Conservation (phyloP, 2,329 filamentous ascomycete species). For the Epichloe glyceriae region DNA sequence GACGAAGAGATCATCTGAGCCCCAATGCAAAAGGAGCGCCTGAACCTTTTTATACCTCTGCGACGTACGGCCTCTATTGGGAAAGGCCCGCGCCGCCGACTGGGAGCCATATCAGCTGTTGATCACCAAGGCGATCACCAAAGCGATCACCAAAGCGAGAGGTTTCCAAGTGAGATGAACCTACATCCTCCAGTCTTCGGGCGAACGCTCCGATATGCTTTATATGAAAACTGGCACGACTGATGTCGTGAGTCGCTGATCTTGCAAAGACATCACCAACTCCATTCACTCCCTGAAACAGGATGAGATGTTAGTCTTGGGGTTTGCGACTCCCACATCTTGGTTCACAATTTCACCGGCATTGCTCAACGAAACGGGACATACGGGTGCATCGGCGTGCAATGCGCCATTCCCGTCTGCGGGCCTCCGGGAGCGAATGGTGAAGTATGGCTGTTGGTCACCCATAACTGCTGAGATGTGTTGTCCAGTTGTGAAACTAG, state of each 20-base stretch:
- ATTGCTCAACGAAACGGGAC: conserved; percentile 14
- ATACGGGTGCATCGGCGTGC: conserved; percentile 35
- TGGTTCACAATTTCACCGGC: background rate
- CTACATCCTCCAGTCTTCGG: conserved; percentile 39
- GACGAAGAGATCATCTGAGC: conserved; percentile 44
- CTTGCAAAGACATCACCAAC: conserved; percentile 16
- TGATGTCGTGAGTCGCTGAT: conserved; percentile 41
- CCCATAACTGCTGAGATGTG: conserved; percentile 19
- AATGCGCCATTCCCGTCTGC: conserved; percentile 32
- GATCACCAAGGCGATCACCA: background rate
- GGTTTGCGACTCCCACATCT: background rate
- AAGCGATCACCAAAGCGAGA: background rate
- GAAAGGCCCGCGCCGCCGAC: conserved; percentile 43
- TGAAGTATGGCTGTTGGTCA: conserved; percentile 36
- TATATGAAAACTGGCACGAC: conserved; percentile 44
- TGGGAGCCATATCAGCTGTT: conserved; percentile 13
- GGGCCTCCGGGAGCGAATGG: conserved; percentile 36
- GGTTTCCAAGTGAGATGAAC: conserved; percentile 12
- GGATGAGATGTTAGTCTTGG: no score
- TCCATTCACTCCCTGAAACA: background rate
- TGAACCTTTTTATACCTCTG: conserved; percentile 44
- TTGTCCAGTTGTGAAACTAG: background rate
- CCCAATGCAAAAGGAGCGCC: conserved; percentile 43
- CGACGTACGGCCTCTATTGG: conserved; percentile 37
- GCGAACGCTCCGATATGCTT: conserved; percentile 43